Base-by-base conservation (phyloP, 768 basidiomycete genomes). In the Termitomyces sp. region DNA sequence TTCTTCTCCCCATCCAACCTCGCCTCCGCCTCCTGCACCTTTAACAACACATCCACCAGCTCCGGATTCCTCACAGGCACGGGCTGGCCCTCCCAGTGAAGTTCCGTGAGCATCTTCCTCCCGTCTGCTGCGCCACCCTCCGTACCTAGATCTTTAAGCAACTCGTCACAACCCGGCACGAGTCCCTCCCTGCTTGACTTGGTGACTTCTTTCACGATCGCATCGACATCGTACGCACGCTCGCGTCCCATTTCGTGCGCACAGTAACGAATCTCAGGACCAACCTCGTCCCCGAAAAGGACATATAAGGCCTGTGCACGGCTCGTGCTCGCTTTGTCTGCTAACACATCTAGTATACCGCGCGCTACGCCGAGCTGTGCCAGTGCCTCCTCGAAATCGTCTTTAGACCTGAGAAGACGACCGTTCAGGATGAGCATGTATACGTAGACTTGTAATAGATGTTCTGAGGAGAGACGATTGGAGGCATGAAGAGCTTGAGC, bases 51-150 rank as follows among this genome's bases (percentile, higher is more conserved):
- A 68, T 90, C 91, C 51, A 97, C 96, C 60, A 98, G 77, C 73
- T 98, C 95, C 0, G 94, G 93, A 68, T 90, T 94, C 57, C 96
- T 84, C 49, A 97, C 82, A 18, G 94, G 92, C 7, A 98, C 85
- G 0, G 85, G 84, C 66, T 89, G 82, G 6, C 85, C 93, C 63
- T 94, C 94, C 92, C 94, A 97, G 2, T 78, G 64, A 39, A 94
- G 74, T 55, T 81, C 75, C 55, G 76, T 76, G 59, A 96, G 77
- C 70, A 80, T 85, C 70, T 81, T 84, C 69, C 79, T 81, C 33
- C 73, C 79, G 9, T 71, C 74, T 11, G 74, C 75, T 9, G 69
- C 72, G 9, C 68, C 70, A 13, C 68, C 75, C 61, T 86, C 84
- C 58, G 70, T 68, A 61, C 78, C 77, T 44, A 91, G 79, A 61